Evolutionary conservation across 108 stramenopile genomes (phyloP).

Genomic region (Skeletonema grethae): DNA sequence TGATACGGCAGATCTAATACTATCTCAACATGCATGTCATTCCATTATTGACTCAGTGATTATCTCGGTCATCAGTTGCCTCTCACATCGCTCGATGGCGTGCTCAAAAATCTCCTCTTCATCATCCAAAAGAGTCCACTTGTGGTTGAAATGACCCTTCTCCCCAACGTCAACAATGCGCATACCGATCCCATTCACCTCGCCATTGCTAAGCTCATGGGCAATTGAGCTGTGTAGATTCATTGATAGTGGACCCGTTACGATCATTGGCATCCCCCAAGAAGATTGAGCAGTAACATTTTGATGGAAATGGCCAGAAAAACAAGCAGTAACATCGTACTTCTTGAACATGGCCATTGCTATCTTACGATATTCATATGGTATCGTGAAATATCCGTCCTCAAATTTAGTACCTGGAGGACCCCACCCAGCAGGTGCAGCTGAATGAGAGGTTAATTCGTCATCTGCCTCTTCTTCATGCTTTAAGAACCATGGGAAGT

Average conservation of each 20-base stretch:
- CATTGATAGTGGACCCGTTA: slow-evolving; percentile 36
- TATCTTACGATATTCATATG: slow-evolving; percentile 21
- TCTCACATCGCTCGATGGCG: slow-evolving; percentile 12
- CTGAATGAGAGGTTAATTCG: slow-evolving; percentile 9
- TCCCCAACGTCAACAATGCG: slow-evolving; percentile 37
- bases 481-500: slow-evolving; percentile 41
- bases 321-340: slow-evolving; percentile 38
- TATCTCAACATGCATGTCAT: neutral
- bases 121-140: slow-evolving; percentile 24
- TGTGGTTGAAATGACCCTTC: slow-evolving; percentile 22
- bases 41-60: neutral
- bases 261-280: slow-evolving; percentile 47
- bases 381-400: slow-evolving; percentile 35
- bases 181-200: slow-evolving; percentile 36
- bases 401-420: slow-evolving; percentile 26
- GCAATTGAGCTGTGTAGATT: slow-evolving; percentile 26
- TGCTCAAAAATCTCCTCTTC: slow-evolving; percentile 30
- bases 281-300: slow-evolving; percentile 25
- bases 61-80: neutral
- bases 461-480: slow-evolving; percentile 38
- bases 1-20: too few relatives aligned
- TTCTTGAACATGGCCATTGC: slow-evolving; percentile 32
- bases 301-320: slow-evolving; percentile 35
- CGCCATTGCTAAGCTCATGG: slow-evolving; percentile 33
- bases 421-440: slow-evolving; percentile 28